Evolutionary conservation across 83 land plant genomes (phyloP), one percentile per base, ranked within the genome.

Genomic region (Diphasiastrum complanatum): DNA sequence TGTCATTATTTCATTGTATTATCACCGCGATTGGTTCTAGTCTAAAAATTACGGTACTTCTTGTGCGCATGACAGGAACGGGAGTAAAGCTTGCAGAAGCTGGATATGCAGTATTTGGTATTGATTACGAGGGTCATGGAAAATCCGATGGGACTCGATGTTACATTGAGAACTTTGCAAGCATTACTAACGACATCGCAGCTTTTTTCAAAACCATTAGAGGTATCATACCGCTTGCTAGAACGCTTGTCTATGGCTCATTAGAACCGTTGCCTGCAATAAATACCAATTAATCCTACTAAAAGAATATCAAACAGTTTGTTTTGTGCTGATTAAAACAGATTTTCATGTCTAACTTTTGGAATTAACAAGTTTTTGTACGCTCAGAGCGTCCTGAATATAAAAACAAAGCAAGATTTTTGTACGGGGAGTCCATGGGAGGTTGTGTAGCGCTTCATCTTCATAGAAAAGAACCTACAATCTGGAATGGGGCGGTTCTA

Each of bases 41-140:
- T n/a, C n/a, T n/a, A n/a, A n/a, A n/a, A n/a, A n/a, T n/a, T n/a
- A n/a, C n/a, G n/a, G n/a, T n/a, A n/a, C n/a, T n/a, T n/a, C n/a
- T n/a, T n/a, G n/a, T n/a, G n/a, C n/a, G n/a, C n/a, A n/a, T n/a
- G 6, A 24, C 51, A 55, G 58, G 23, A 31, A 22, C 23, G 12
- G 63, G 63, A 14, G 10, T 40, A 4, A 60, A 14, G 63, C 63
- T 60, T 14, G 57, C 63, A 5, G 10, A 11, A 18, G 57, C 58
- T 16, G 63, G 63, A 8, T 60, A 60, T 23, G 55, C 59, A 20
- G 63, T 60, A 4, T 43, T 60, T 25, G 63, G 63, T 22, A 40
- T 60, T n/a, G 63, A 60, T 22, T 38, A 43, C 58, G 63, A 60
- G 25, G 63, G 63, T 4, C 63, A 60, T 40, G 63, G 63, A 6